Base-by-base conservation (phyloP, 257 asterid species). In the Cynanchum wilfordii region DNA sequence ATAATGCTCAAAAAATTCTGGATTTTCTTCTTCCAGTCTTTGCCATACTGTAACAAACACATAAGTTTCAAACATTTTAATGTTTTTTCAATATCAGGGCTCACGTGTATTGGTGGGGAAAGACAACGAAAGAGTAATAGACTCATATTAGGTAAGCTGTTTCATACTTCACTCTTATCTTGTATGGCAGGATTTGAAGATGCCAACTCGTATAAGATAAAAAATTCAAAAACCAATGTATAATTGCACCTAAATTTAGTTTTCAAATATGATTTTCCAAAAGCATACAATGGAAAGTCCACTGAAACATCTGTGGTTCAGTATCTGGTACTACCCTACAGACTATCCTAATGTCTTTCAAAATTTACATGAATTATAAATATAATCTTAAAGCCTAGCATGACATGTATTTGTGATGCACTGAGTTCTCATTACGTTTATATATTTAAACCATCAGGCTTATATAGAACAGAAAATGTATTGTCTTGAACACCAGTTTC, bases 1-100 rank as follows among this genome's bases (percentile, higher is more conserved):
- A 79, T 94, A 94, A 68, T 91, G 95, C 85, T 84, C 80, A 82
- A 94, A 91, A 80, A 94, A 91, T 2, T 87, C 97, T 54, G 72
- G 93, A 81, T 94, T 87, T 80, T 89, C 89, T 73, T 85, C 84
- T 80, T 91, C 96, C 71, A 94, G 96, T 81, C 79, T 86, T 82
- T 82, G 87, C 98, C 98, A 94, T 74, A 94, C 98, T 94, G 90
- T 77, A 85, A 81, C 74, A 79, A 55, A 71, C 27, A 25, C 58
- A 80, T 42, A 42, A 42, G 40, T 59, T 77, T 7, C 38, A 66
- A 22, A 73, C 71, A 17, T 57, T 4, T 60, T 27, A 69, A 73
- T 51, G 19, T 62, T 40, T 33, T 7, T 30, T 3, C 63, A 27
- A 38, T 11, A 12, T 27, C 6, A 42, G 59, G 20, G 57, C 44